A percentile compares a stretch with the other conserved stretches of the same genome.
Conservation (phyloP, 495 filamentous ascomycete species). For the Penicillium canariense region DNA sequence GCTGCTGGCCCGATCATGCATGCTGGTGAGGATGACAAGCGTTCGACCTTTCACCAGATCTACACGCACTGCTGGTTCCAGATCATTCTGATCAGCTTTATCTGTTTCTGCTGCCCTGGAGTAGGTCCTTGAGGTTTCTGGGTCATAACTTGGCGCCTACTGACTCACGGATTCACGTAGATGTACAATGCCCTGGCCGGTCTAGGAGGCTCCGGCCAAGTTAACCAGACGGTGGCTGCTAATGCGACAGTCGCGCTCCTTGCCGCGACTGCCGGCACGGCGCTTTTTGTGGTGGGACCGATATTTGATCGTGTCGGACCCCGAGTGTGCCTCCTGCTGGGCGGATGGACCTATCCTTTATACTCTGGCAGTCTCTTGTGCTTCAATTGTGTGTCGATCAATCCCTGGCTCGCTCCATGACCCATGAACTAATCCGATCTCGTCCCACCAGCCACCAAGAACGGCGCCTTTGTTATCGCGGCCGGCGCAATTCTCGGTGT, state of each 20-base stretch:
- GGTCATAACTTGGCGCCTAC: not conserved
- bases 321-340: conserved; percentile 37
- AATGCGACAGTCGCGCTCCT: conserved; percentile 44
- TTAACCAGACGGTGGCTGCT: conserved; percentile 38
- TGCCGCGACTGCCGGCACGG: conserved; percentile 38
- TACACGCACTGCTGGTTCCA: conserved; percentile 42
- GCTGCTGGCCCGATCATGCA: not conserved
- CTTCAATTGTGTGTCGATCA: conserved; percentile 30
- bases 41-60: conserved; percentile 19
- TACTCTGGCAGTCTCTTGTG: conserved; percentile 42
- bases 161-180: conserved; percentile 8
- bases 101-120: conserved; percentile 83
- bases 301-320: conserved; percentile 44
- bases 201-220: conserved; percentile 55
- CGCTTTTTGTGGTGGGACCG: conserved; percentile 43
- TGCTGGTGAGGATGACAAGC: not conserved
- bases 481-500: conserved; percentile 51
- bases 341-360: conserved; percentile 44
- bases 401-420: not conserved
- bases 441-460: conserved; percentile 54
- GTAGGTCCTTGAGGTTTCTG: conserved; percentile 15
- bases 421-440: not conserved
- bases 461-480: conserved; percentile 75
- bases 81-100: conserved; percentile 49
- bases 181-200: conserved; percentile 73